Evolutionary conservation across 2,329 filamentous ascomycete species (phyloP), one percentile per base, ranked within the genome.

Genomic region (Ophiostoma ulmi): DNA sequence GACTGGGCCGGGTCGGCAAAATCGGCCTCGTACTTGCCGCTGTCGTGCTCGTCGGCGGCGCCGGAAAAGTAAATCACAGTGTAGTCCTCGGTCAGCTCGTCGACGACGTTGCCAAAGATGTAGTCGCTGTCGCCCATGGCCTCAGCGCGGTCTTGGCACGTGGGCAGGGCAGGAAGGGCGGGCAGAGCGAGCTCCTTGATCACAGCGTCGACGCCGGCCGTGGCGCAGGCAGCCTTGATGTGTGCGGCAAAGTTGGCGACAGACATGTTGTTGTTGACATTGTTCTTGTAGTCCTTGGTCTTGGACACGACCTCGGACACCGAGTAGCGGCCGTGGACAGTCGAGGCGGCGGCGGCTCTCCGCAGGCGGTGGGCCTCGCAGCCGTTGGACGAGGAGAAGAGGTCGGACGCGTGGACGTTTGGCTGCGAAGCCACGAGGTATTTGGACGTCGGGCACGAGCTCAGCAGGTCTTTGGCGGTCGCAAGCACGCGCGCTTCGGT

Each of bases 341-440:
- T 75, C 48, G 76, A 65, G 71, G 78, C 76, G 20, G 79, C 74
- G 26, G 82, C 77, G 20, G 82, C 80, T 41, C 78, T 75, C 76
- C 82, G 82, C 58, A 88, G 81, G 78, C 84, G 81, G 81, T 85
- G 80, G 82, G 85, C 77, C 83, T 86, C 83, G 83, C 82, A 72
- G 35, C 63, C 63, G 77, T 20, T 48, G 77, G 79, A 80, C 77
- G 75, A 76, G 72, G 82, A 80, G 74, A 81, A 80, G 76, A 94
- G 88, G 78, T 97, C 92, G 73, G 84, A 82, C 61, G 88, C 86
- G 75, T 89, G 88, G 71, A 93, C 84, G 74, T 91, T 90, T 13
- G 91, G 89, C 78, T 97, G 93, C 39, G 88, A 87, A 73, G 96
- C 86, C 74, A 97, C 79, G 71, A 96, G 82, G 80, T 97, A 97